Conservation (phyloP, 768 basidiomycete genomes). For the Phylloporus rhodoxanthus region DNA sequence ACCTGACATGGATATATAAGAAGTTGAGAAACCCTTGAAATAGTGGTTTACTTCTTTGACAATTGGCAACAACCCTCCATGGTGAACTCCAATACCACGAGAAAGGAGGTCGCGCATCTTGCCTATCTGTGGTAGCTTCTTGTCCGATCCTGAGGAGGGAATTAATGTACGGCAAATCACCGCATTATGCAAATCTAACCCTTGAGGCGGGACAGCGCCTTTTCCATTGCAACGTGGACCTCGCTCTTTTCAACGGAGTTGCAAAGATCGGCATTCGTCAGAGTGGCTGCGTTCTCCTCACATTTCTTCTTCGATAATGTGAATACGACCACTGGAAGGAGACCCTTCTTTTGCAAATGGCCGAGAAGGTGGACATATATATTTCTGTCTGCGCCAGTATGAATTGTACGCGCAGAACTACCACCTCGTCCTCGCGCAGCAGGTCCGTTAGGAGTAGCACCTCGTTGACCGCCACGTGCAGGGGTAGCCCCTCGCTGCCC, state of each 20-base stretch:
- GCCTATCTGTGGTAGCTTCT: constrained; percentile 85
- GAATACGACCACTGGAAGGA: constrained; percentile 94
- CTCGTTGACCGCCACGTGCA: constrained; percentile 52
- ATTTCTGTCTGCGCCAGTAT: constrained; percentile 76
- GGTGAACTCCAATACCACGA: constrained; percentile 95
- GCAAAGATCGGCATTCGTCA: constrained; percentile 85
- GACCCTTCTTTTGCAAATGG: constrained; percentile 73
- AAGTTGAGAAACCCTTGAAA: not conserved
- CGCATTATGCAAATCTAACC: constrained; percentile 41
- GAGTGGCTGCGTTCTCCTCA: constrained; percentile 90
- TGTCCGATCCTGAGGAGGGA: constrained; percentile 67
- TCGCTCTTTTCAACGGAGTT: constrained; percentile 92
- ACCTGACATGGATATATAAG: constrained; percentile 45
- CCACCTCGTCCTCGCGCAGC: constrained; percentile 38
- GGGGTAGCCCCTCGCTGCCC: constrained; percentile 42
- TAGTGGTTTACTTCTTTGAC: constrained; percentile 80
- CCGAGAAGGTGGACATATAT: constrained; percentile 90
- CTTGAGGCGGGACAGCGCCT: constrained; percentile 85
- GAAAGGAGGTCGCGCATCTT: constrained; percentile 85
- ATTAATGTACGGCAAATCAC: constrained; percentile 1
- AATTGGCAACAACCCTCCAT: constrained; percentile 91
- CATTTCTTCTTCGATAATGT: constrained; percentile 96
- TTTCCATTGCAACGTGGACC: constrained; percentile 90
- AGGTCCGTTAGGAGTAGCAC: constrained; percentile 38
- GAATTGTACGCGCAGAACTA: constrained; percentile 50